phyloP scores from a whole-genome alignment of 2,329 filamentous ascomycete species.

The Aotearoamyces nothofagi region DNA sequence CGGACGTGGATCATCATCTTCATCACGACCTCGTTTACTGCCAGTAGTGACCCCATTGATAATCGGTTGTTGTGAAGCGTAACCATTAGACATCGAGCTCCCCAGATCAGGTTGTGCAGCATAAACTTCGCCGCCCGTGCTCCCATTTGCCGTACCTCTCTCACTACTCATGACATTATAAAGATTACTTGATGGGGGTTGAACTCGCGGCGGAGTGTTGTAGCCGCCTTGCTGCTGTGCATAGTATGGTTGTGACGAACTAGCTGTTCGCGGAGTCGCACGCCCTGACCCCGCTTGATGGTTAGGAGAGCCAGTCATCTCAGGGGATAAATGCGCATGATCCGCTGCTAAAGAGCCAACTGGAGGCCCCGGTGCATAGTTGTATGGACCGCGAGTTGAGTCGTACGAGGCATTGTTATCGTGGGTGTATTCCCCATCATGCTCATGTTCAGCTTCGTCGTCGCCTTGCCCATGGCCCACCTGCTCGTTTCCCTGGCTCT shows the following conservation, averaged over 20 bases:
- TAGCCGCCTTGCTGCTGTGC: slow-evolving; percentile 44
- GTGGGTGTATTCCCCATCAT: slow-evolving; percentile 77
- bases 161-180: slow-evolving; percentile 85
- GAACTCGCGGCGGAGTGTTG: slow-evolving; percentile 60
- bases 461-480: slow-evolving; percentile 39
- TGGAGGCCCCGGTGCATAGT: slow-evolving; percentile 53
- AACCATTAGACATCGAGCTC: slow-evolving; percentile 41
- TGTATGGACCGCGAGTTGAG: slow-evolving; percentile 57
- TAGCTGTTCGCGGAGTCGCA: slow-evolving; percentile 70
- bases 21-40: slow-evolving; percentile 26
- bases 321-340: slow-evolving; percentile 61
- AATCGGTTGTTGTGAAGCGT: slow-evolving; percentile 44
- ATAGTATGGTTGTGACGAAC: slow-evolving; percentile 61
- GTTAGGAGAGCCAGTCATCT: slow-evolving; percentile 67
- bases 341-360: slow-evolving; percentile 55
- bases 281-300: slow-evolving; percentile 72
- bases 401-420: slow-evolving; percentile 60
- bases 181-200: slow-evolving; percentile 60
- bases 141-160: slow-evolving; percentile 51
- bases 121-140: slow-evolving; percentile 53
- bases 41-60: slow-evolving; percentile 44
- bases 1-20: slow-evolving; percentile 38
- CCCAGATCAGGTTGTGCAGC: slow-evolving; percentile 46
- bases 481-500: slow-evolving; percentile 36
- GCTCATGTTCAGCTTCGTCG: slow-evolving; percentile 59